Conservation (phyloP, 2,329 filamentous ascomycete species). For the Trichoderma sp. region DNA sequence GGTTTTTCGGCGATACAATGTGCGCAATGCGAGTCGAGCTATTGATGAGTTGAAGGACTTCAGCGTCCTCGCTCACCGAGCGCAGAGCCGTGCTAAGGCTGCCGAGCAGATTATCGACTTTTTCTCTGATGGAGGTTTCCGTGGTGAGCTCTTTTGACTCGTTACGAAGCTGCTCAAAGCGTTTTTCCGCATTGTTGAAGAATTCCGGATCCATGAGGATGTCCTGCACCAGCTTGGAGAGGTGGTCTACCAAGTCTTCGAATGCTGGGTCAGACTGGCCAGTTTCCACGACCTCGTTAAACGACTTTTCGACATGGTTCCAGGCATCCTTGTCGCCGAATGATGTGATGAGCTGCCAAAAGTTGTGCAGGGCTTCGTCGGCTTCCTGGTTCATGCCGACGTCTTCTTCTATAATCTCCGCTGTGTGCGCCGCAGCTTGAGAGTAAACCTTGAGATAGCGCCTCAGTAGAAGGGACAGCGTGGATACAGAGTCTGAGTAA, state of each 20-base stretch:
- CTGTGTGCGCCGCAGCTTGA: conserved; percentile 65
- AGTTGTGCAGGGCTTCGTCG: conserved; percentile 72
- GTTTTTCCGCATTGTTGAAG: conserved; percentile 68
- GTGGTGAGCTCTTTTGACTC: conserved; percentile 63
- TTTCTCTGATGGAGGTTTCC: conserved; percentile 66
- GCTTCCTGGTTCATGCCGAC: conserved; percentile 70
- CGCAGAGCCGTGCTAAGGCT: conserved; percentile 67
- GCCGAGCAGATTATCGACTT: conserved; percentile 68
- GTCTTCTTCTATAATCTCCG: conserved; percentile 66
- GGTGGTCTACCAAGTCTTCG: conserved; percentile 70
- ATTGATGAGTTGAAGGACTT: conserved; percentile 66
- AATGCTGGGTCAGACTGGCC: conserved; percentile 78
- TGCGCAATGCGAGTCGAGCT: conserved; percentile 66
- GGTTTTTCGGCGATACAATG: conserved; percentile 65
- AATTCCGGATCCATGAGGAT: conserved; percentile 85
- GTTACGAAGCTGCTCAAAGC: conserved; percentile 49
- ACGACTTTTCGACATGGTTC: conserved; percentile 67
- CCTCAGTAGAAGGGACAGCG: conserved; percentile 70
- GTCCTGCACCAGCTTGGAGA: conserved; percentile 72
- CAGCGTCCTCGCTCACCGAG: conserved; percentile 68
- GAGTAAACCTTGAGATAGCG: conserved; percentile 78
- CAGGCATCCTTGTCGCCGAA: conserved; percentile 75
- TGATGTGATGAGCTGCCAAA: conserved; percentile 76
- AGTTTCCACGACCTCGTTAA: conserved; percentile 70
- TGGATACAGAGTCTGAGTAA: conserved; percentile 84